Evolutionary conservation across 169 alveolate species (phyloP).

Genomic region (Plasmodium yoelii): DNA sequence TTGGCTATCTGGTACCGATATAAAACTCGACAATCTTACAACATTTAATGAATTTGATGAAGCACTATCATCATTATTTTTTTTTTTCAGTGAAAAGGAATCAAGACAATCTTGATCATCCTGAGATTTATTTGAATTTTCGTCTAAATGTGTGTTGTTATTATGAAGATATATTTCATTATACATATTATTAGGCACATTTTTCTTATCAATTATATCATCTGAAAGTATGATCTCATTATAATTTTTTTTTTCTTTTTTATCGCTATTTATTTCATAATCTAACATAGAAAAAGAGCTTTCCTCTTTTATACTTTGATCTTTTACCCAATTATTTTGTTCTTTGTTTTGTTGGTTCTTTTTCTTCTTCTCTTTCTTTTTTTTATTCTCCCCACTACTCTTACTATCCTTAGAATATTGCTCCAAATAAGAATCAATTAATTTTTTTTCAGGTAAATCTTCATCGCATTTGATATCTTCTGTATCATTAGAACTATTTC

Average conservation of each 20-base stretch:
- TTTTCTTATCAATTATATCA: background rate
- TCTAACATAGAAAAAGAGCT: background rate
- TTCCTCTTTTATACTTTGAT: background rate
- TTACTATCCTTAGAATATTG: background rate
- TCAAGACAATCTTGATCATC: slow-evolving; percentile 2
- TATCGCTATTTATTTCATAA: background rate
- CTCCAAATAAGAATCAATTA: background rate
- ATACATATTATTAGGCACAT: slow-evolving; percentile 10
- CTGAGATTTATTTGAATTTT: slow-evolving; percentile 14
- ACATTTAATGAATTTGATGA: slow-evolving; percentile 53
- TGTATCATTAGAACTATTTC: slow-evolving; percentile 29
- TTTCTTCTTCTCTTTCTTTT: slow-evolving; percentile 20
- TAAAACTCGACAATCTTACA: slow-evolving; percentile 59
- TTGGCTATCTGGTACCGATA: slow-evolving; percentile 25
- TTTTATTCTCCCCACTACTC: slow-evolving; percentile 4
- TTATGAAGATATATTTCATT: slow-evolving; percentile 19
- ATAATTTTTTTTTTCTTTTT: background rate
- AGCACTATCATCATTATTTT: slow-evolving; percentile 45
- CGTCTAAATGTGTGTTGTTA: background rate
- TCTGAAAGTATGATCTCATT: slow-evolving; percentile 12
- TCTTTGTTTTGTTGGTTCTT: slow-evolving; percentile 8
- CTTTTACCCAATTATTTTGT: background rate
- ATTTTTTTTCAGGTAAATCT: background rate
- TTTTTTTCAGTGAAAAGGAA: background rate
- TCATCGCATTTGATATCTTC: slow-evolving; percentile 11